These are phyloP conservation scores for Aspergillus sp. DNA, from an alignment of 2,329 filamentous ascomycete species.

Conservation along the genomic window DNA sequence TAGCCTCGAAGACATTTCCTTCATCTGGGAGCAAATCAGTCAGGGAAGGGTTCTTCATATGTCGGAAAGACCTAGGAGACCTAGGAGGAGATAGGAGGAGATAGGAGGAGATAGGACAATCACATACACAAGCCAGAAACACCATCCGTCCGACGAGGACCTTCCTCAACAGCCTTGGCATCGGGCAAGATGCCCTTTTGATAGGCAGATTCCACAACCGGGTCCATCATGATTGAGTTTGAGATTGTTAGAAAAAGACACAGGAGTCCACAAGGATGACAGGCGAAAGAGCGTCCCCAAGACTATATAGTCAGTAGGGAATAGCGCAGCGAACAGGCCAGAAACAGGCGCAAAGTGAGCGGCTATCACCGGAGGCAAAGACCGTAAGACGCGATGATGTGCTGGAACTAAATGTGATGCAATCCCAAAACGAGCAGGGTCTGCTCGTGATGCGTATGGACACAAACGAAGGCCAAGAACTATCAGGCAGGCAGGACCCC, in stretches of 20 bases:
- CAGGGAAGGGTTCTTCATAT: not conserved
- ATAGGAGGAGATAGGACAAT: not conserved
- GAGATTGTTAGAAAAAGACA: too few relatives aligned
- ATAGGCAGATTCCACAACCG: constrained; percentile 14
- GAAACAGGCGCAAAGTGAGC: not conserved
- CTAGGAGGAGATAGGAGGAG: not conserved
- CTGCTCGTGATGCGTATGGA: constrained; percentile 5
- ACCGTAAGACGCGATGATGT: constrained; percentile 28
- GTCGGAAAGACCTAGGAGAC: too few relatives aligned
- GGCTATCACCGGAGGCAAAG: constrained; percentile 18
- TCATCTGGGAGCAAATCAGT: constrained; percentile 30
- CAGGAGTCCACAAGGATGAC: too few relatives aligned
- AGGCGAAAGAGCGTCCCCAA: not conserved
- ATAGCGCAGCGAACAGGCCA: not conserved
- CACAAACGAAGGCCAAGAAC: constrained; percentile 4
- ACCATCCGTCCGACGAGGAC: constrained; percentile 32
- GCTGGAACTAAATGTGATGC: constrained; percentile 34
- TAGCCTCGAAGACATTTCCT: constrained; percentile 38
- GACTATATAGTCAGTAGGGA: not conserved
- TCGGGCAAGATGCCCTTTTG: constrained; percentile 25
- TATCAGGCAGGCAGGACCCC: not conserved
- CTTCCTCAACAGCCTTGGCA: constrained; percentile 27
- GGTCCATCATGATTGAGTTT: constrained; percentile 16
- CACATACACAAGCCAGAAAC: constrained; percentile 37
- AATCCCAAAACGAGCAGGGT: constrained; percentile 31